Base-by-base conservation (phyloP, 1,284 basidiomycete species). In the Prillingera fragicola region DNA sequence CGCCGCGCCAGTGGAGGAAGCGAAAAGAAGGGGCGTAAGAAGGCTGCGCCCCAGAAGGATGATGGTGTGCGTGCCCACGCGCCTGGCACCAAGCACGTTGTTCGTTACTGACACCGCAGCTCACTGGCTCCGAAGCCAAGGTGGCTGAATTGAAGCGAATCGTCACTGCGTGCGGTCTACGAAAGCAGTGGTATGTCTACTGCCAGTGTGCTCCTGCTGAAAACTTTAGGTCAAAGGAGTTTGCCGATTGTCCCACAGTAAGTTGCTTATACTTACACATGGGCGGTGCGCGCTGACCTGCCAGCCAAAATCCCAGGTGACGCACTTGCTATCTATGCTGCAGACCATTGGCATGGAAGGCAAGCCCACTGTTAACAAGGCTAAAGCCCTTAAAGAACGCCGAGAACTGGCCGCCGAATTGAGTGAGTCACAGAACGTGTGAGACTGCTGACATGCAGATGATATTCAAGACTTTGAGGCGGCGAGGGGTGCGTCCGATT, bases 341-440 rank as follows among this genome's bases (percentile, higher is more conserved):
- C 57, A 71, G 4, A 81, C 80, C 0, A 75, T 91, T 21, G 87
- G 88, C 1, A 90, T 91, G 86, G 77, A 72, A 2, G 83, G 85
- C 3, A 76, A 83, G n/a, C 73, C 81, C 56, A 87, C 80, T 49
- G 54, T 88, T 60, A 83, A 84, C 43, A 83, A 89, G 68, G 88
- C 88, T 3, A 84, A 79, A 56, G 69, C 73, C 1, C 82, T 91
- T 59, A 83, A 77, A 52, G 78, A 74, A 59, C 78, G 78, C 57
- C 73, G 85, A 36, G 87, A 89, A 59, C 67, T 90, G 8, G 84
- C 78, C 21, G 75, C 85, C 52, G 88, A 92, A 61, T 75, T 91
- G 13, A 78, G 87, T 89, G 57, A 31, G 79, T 51, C 8, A 40
- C 25, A 25, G 14, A 21, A 35, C n/a, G 21, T 27, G 18, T 10